Evolutionary conservation across 768 basidiomycete genomes (phyloP), one percentile per base, ranked within the genome.

Genomic region (Russula sp.): DNA sequence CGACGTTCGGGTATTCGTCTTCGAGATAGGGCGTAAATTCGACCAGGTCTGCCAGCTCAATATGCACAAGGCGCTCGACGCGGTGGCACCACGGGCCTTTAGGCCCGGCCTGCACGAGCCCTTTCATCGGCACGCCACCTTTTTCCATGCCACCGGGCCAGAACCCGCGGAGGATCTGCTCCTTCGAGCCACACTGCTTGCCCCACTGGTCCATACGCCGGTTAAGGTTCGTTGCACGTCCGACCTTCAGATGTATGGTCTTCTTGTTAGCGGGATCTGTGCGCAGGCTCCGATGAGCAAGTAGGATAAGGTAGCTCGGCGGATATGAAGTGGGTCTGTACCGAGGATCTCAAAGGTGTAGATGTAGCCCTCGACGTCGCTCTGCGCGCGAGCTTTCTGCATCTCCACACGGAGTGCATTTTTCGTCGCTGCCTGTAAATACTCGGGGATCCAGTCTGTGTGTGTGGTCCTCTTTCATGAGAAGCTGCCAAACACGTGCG

Each of bases 281-380:
- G 10, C 29, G 39, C 29, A 39, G 20, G 16, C 18, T 47, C 18
- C 18, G 49, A 45, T 56, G 42, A 61, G 41, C 29, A 36, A 22
- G 18, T 13, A 13, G 13, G 22, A 34, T 46, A 36, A 35, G 52
- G 10, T 14, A 38, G 25, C 34, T 20, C 11, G 7, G 34, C 22
- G 18, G 51, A 29, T n/a, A 36, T 32, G 8, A 13, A 34, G 42
- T 45, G 34, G 51, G 66, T 7, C n/a, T 71, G 48, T 70, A 88
- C 88, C 86, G 70, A 83, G 79, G 59, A 93, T 87, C 71, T 92
- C 87, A 70, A 86, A 93, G 0, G 83, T 81, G 66, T 93, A 93
- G 53, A 93, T 92, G 67, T 88, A 91, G 0, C 91, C 91, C 5
- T 80, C 75, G 20, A 77, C 79, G 65, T 93, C 90, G 9, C 81